Evolutionary conservation across 2,329 filamentous ascomycete genomes (phyloP).

Genomic region (Biscogniauxia sp.): DNA sequence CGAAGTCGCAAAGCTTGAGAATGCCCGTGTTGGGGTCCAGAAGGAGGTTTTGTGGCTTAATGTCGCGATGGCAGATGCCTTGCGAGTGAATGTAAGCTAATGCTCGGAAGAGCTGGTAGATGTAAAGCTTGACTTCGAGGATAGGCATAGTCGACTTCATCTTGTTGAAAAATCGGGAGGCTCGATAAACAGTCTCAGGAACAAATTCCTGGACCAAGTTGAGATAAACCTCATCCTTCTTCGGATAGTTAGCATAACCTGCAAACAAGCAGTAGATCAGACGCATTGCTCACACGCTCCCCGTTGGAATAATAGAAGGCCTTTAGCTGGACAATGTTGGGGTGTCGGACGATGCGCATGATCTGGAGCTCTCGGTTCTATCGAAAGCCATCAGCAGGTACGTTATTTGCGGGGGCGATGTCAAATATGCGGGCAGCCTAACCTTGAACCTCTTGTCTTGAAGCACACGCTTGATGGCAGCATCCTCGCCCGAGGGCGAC

Average conservation of each 20-base stretch:
- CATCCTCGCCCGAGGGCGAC: constrained; percentile 95
- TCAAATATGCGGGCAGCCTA: constrained; percentile 37
- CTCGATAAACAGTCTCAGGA: constrained; percentile 96
- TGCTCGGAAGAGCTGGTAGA: constrained; percentile 97
- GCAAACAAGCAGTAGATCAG: constrained; percentile 1
- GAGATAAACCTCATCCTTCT: constrained; percentile 98
- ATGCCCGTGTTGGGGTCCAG: constrained; percentile 89
- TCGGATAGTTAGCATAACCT: constrained; percentile 12
- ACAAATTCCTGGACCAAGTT: constrained; percentile 98
- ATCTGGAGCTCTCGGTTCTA: constrained; percentile 99
- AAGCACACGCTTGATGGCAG: constrained; percentile 96
- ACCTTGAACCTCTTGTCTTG: constrained; percentile 99
- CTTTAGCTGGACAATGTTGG: constrained; percentile 98
- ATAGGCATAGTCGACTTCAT: constrained; percentile 99
- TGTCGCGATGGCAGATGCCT: constrained; percentile 97
- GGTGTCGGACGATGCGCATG: constrained; percentile 98
- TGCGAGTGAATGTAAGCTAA: constrained; percentile 99
- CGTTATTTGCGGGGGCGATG: neutral
- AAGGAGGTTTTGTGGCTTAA: constrained; percentile 97
- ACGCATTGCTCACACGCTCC: constrained; percentile 69
- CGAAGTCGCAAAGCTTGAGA: constrained; percentile 97
- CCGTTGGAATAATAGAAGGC: constrained; percentile 99
- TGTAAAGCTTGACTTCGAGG: constrained; percentile 98
- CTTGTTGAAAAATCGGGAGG: constrained; percentile 99
- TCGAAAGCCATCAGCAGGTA: constrained; percentile 13